Base-by-base conservation (phyloP, 2,329 filamentous ascomycete species). In the Pseudogymnoascus sp. region DNA sequence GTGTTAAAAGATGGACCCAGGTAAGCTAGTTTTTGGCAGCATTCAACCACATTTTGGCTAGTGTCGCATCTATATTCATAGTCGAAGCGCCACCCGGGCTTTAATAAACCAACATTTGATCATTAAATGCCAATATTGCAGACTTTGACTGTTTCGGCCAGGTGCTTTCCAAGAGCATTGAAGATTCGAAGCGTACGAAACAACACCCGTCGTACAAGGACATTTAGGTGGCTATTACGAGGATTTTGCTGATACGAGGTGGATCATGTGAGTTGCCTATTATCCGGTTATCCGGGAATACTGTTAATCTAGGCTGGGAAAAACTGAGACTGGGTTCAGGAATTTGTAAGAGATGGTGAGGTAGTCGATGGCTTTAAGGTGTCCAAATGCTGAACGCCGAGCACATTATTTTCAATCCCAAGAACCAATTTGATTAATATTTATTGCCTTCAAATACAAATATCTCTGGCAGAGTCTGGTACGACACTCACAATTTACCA, bases 101-200 rank as follows among this genome's bases (percentile, higher is more conserved):
- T 40, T 40, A 17, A 17, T 17, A n/a, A 40, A 17, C 3, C 3
- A 63, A 77, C 69, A 0, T 76, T 73, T 66, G 79, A 81, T 64
- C 73, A 69, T 0, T 79, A 64, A 77, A 82, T 74, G 64, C 67
- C 17, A 79, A 80, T 59, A 15, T 80, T 4, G 78, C 79, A 4
- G 77, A 80, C 64, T 82, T 74, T 63, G 80, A 82, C 69, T 80
- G 77, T 67, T 80, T 82, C 66, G 79, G 76, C 60, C 79, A 82
- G 68, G 77, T 79, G 0, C 72, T 80, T 0, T 82, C 82, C 67
- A 65, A 75, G 63, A 70, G 64, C 44, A 61, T 82, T 0, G 76
- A 80, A 3, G 73, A 79, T 64, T 83, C 78, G 68, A 78, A 77
- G 67, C 66, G 69, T 6, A 78, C 82, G 74, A 81, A 81, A 68